Evolutionary conservation across 1,139 yeast species (phyloP).

Genomic region (Debaryomyces sp.): DNA sequence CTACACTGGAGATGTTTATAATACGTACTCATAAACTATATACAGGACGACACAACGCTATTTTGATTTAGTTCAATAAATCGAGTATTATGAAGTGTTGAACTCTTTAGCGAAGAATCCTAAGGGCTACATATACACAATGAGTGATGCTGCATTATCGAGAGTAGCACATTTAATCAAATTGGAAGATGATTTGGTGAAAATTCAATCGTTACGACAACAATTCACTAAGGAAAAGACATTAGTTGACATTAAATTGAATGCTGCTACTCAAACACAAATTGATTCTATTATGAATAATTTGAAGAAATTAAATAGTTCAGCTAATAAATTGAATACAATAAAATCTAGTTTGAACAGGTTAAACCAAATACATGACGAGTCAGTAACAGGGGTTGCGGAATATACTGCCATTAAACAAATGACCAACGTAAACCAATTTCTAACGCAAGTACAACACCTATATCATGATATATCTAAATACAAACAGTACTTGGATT

Average conservation of each 20-base stretch:
- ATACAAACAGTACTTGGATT: slow-evolving; percentile 53
- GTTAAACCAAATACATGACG: slow-evolving; percentile 58
- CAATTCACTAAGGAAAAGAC: slow-evolving; percentile 71
- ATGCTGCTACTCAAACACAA: slow-evolving; percentile 63
- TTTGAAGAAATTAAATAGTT: slow-evolving; percentile 36
- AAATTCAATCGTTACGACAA: slow-evolving; percentile 55
- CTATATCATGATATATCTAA: slow-evolving; percentile 65
- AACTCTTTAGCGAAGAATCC: not conserved
- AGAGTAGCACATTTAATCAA: slow-evolving; percentile 48
- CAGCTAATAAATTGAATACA: slow-evolving; percentile 43
- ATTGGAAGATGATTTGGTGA: slow-evolving; percentile 60
- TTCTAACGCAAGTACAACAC: slow-evolving; percentile 67
- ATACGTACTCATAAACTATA: not conserved
- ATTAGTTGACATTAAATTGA: slow-evolving; percentile 70
- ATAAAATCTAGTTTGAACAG: slow-evolving; percentile 59
- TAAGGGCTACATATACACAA: slow-evolving; percentile 12
- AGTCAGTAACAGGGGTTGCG: slow-evolving; percentile 52
- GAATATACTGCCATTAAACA: slow-evolving; percentile 60
- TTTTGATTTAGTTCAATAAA: not conserved
- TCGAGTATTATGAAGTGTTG: not conserved
- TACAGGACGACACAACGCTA: not conserved
- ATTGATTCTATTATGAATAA: slow-evolving; percentile 53
- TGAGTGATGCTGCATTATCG: slow-evolving; percentile 49
- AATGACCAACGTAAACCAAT: slow-evolving; percentile 70
- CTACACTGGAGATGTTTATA: not conserved